Base-by-base conservation (phyloP, 306 rosid species). In the Inga oerstediana region DNA sequence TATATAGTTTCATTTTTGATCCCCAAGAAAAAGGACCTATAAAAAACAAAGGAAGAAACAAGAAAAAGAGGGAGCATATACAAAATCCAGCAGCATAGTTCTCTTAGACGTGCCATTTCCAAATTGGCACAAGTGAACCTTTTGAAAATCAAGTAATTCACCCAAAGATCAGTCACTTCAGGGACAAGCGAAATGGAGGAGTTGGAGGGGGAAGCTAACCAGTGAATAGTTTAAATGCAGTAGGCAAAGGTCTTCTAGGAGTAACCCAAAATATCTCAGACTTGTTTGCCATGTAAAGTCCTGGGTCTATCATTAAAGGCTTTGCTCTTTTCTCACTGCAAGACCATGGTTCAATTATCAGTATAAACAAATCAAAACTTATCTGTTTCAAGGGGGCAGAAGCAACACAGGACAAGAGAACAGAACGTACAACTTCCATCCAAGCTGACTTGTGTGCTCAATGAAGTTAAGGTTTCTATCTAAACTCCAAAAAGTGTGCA, bases 241-340 rank as follows among this genome's bases (percentile, higher is more conserved):
- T 89, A 43, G 98, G 99, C 84, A 92, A 82, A 75, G 84, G 17
- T 84, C 99, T 88, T 71, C 64, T 58, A 13, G 99, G 99, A 44
- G 77, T 84, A 35, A 89, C 99, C 93, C 89, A 88, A 82, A 88
- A 90, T 54, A 96, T 78, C 74, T 96, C 99, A 32, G 91, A 81
- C 83, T 96, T 96, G 69, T 80, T 87, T n/a, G 89, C 43, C 72
- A 82, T 75, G 86, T 96, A 94, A 81, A 96, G 94, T 44, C 98
- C 98, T 3, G 99, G 98, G 81, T 96, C 98, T 44, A 96, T 39
- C 73, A 96, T 94, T 85, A 96, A 35, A 13, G 99, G 99, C 97
- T 86, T 90, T 22, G 91, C 99, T 75, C 99, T 89, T 80, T 91
- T 93, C 3, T 87, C 89, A 84, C 99, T 96, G 92, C 88, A 88